Evolutionary conservation across 2,329 filamentous ascomycete genomes (phyloP), one percentile per base, ranked within the genome.

Genomic region (Cryoendolithus antarcticus): DNA sequence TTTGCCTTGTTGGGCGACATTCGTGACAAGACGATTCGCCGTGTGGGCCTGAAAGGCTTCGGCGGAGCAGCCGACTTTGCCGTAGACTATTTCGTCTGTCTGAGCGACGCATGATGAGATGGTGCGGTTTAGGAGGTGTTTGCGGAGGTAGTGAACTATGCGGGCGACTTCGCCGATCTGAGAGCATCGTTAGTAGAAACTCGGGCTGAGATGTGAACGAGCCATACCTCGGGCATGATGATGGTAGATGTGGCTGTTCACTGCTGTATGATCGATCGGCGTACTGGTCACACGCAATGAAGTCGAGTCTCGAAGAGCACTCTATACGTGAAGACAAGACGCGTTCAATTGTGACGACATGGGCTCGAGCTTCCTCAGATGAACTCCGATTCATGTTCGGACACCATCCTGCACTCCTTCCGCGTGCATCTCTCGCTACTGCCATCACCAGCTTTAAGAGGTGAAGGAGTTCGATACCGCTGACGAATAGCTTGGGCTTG

Each of bases 1-100:
- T 71, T 96, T 98, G 7, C 91, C 91, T 58, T 95, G 91, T 43
- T 82, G 86, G 3, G 82, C 83, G 3, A 82, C 83, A 39, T 70
- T 72, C 31, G 72, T 51, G 27, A 82, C 76, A 54, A 77, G 85
- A 54, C 82, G 89, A 4, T 85, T 86, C 3, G 71, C 71, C 54
- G 95, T 67, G 1, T 81, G 77, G 39, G 75, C 71, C 50, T 83
- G 69, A 46, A 98, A 86, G 24, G 80, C 81, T 0, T 74, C 61
- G 1, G 80, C 84, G 11, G 74, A 84, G 0, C 83, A 93, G 24
- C 88, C 86, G 12, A 78, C 86, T 62, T 96, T 95, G 50, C 88
- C 86, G 61, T 88, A 98, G 4, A 98, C 73, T 55, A 82, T 89
- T 50, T 69, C 66, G 63, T 98, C 89, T 52, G 94, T 80, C 45